phyloP scores from a whole-genome alignment of 2,329 filamentous ascomycete genomes.

The Apiospora kogelbergensis region DNA sequence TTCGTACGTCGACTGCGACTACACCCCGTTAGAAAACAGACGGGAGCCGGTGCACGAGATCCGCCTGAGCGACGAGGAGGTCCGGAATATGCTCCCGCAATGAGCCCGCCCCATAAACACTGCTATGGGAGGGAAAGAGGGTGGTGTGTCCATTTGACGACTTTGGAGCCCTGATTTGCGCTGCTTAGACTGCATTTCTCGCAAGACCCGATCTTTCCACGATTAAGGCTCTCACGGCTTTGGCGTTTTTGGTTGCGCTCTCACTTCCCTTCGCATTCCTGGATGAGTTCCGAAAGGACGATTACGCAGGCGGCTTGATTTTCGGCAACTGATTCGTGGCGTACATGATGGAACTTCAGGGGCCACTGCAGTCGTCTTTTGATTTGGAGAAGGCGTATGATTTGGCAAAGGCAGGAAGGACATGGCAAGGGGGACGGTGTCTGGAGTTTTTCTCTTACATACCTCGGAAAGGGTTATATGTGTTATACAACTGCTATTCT shows the following conservation, averaged over 20 bases:
- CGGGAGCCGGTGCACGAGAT: slow-evolving; percentile 80
- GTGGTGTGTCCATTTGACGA: background rate
- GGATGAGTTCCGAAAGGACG: background rate
- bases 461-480: background rate
- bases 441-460: background rate
- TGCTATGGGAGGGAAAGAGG: background rate
- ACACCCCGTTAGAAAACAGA: slow-evolving; percentile 71
- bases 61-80: slow-evolving; percentile 74
- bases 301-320: background rate
- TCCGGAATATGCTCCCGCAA: slow-evolving; percentile 66
- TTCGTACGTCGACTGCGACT: slow-evolving; percentile 74
- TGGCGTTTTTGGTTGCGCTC: slow-evolving; percentile 6
- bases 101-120: slow-evolving; percentile 31
- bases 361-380: background rate
- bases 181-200: slow-evolving; percentile 5
- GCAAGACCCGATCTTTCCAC: slow-evolving; percentile 4
- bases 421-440: background rate
- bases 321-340: background rate
- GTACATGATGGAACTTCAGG: background rate
- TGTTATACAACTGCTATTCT: background rate
- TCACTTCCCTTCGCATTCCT: background rate
- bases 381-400: background rate
- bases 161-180: slow-evolving; percentile 7
- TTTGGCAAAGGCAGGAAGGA: background rate
- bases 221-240: slow-evolving; percentile 5